These are phyloP conservation scores for Sutorius eximius DNA, from an alignment of 1,284 basidiomycete species.

Conservation along the genomic window DNA sequence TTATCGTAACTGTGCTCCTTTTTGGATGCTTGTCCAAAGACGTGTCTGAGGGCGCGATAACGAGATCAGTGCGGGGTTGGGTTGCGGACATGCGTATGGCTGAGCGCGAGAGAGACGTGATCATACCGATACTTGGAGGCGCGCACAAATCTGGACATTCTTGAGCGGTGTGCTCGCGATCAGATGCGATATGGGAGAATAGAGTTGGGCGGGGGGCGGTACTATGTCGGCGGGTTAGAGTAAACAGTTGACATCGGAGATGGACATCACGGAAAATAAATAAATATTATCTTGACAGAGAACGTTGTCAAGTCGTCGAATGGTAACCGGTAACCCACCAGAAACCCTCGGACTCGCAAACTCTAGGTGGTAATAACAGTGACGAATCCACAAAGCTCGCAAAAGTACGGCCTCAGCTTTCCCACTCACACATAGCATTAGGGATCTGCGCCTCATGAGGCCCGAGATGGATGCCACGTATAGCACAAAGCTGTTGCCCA, in stretches of 20 bases:
- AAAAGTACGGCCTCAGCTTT: no score
- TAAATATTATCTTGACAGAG: neutral
- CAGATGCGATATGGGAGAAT: neutral
- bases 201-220: neutral
- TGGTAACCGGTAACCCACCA: no score
- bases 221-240: neutral
- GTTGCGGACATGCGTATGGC: neutral
- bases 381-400: no score
- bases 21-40: slow-evolving; percentile 84
- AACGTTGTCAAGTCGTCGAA: no score
- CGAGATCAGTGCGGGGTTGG: slow-evolving; percentile 1
- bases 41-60: slow-evolving; percentile 59
- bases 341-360: no score
- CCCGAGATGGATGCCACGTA: no score
- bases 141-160: slow-evolving; percentile 71
- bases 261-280: neutral
- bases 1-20: slow-evolving; percentile 88
- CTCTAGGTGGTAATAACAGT: no score
- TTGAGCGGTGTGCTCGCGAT: slow-evolving; percentile 4
- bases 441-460: no score
- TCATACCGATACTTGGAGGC: slow-evolving; percentile 73
- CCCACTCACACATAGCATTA: no score
- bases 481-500: no score
- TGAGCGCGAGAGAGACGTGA: neutral
- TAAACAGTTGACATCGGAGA: neutral